Evolutionary conservation across 164 flowering plant genomes (phyloP).

Genomic region (Piper betle): DNA sequence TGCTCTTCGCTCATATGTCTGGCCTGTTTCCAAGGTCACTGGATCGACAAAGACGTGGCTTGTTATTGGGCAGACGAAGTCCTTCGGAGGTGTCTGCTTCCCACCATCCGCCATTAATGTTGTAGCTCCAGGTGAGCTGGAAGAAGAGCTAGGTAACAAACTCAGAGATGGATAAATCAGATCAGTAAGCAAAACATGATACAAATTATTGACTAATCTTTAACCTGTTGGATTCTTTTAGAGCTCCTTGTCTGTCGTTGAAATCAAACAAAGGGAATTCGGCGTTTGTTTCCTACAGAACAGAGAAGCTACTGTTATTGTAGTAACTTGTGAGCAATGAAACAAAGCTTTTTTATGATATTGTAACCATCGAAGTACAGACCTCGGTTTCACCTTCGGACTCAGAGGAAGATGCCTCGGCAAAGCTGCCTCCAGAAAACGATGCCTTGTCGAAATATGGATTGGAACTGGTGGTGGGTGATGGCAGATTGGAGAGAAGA

Average conservation of each 20-base stretch:
- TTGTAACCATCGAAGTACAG: constrained; percentile 19
- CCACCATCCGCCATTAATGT: constrained; percentile 33
- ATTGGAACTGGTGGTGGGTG: constrained; percentile 8
- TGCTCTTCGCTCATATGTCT: constrained; percentile 73
- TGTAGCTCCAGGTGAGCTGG: constrained; percentile 3
- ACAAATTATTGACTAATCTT: neutral
- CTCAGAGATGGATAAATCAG: neutral
- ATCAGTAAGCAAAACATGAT: neutral
- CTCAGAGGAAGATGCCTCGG: constrained; percentile 13
- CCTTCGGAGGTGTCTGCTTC: constrained; percentile 58
- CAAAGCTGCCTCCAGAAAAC: constrained; percentile 13
- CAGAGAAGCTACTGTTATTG: constrained; percentile 5
- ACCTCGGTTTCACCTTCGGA: constrained; percentile 37
- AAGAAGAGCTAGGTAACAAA: constrained; percentile 1
- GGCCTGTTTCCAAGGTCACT: constrained; percentile 83
- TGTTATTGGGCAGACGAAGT: constrained; percentile 78
- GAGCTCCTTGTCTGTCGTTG: constrained; percentile 19
- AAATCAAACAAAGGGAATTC: constrained; percentile 26
- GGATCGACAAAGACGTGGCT: constrained; percentile 62
- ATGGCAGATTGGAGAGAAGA: constrained; percentile 14
- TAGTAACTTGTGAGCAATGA: constrained; percentile 4
- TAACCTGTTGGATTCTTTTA: constrained; percentile 31
- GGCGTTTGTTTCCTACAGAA: constrained; percentile 44
- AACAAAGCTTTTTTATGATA: neutral
- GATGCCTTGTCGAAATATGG: constrained; percentile 19